Evolutionary conservation across 2,329 filamentous ascomycete species (phyloP).

Genomic region (Arthrinium puccinioides): DNA sequence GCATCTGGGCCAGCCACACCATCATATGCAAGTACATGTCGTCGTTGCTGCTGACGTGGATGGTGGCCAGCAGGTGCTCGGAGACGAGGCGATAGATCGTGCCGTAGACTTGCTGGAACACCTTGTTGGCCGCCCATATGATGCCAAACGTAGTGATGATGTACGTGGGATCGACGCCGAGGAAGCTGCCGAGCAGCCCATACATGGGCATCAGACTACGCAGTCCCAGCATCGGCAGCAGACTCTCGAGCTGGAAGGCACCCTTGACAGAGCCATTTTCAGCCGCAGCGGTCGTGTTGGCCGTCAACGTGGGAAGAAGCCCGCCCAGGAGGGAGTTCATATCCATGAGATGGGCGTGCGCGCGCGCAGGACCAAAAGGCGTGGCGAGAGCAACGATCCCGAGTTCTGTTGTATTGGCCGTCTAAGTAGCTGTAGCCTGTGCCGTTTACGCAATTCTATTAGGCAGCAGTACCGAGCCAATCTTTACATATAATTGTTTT

Average conservation of each 20-base stretch:
- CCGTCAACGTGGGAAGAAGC: slow-evolving; percentile 9
- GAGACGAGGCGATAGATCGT: slow-evolving; percentile 29
- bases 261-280: slow-evolving; percentile 8
- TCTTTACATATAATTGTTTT: no score
- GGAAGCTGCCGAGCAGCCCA: slow-evolving; percentile 32
- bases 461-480: no score
- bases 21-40: slow-evolving; percentile 53
- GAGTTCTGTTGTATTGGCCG: no score
- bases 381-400: no score
- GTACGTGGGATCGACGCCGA: slow-evolving; percentile 42
- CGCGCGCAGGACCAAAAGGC: no score
- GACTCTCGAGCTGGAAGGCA: slow-evolving; percentile 23
- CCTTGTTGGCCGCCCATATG: slow-evolving; percentile 37
- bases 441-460: no score
- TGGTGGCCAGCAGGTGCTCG: slow-evolving; percentile 41
- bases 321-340: slow-evolving; percentile 11
- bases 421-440: no score
- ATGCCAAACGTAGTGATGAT: slow-evolving; percentile 38
- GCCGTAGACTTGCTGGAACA: slow-evolving; percentile 27
- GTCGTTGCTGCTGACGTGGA: slow-evolving; percentile 48
- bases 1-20: slow-evolving; percentile 48
- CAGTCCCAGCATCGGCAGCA: slow-evolving; percentile 38
- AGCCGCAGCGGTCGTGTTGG: slow-evolving; percentile 10
- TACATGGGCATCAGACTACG: slow-evolving; percentile 36
- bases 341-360: no score